Evolutionary conservation across 192 early-diverging fungal species (phyloP), one percentile per base, ranked within the genome.

Genomic region (Spizellomyces punctatus): DNA sequence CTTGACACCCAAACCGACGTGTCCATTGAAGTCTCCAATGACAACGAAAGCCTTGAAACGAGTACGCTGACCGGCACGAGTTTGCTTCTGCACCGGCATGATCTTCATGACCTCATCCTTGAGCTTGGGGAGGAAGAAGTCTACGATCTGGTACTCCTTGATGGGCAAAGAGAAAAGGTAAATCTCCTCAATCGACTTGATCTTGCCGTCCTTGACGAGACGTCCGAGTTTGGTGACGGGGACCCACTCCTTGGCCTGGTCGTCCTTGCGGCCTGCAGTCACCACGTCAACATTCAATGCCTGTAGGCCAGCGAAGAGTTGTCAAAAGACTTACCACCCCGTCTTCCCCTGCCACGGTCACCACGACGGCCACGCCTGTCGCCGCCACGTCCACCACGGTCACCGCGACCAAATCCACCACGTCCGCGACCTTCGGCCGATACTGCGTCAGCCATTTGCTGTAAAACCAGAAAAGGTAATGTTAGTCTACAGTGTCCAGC

Each of bases 31-130:
- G 89, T 98, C 96, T 85, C 96, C 96, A 78, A 98, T 94, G 86
- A 96, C 93, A 72, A 98, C 96, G 79, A 96, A 98, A 76, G 96
- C 96, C 94, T 98, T 98, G 91, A 98, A 98, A 81, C 96, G 93
- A 77, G 96, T 98, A 79, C 96, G 93, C 89, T 98, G 96, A 91
- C 96, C 96, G 76, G 96, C 96, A 83, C 93, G 91, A 81, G 96
- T 98, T 87, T 98, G 96, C 92, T 98, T 98, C 90, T 98, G 96
- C 74, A 98, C 96, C 65, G 96, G 96, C 87, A 95, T 96, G 79
- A 98, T 95, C 91, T 98, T 98, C 96, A 98, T 98, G 70, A 98
- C 96, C 87, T 98, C 93, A 85, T 98, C 96, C 92, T 95, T 95
- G 75, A 98, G 90, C 80, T 89, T 88, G 81, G 93, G 92, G 54